Evolutionary conservation across 106 monocot species (phyloP).

Genomic region (Dendrobium huoshanense): DNA sequence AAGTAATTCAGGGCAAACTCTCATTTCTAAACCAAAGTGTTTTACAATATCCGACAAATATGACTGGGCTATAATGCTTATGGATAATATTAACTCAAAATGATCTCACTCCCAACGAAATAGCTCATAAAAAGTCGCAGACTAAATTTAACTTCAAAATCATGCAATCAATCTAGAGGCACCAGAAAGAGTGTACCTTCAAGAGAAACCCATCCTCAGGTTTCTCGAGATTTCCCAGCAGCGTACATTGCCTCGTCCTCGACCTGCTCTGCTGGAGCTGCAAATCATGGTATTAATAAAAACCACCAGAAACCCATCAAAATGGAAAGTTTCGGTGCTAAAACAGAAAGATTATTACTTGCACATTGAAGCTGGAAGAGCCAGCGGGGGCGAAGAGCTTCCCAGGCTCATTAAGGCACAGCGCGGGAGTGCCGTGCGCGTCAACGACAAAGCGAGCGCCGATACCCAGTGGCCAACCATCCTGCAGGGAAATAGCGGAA

Average conservation of each 20-base stretch:
- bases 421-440: constrained; percentile 49
- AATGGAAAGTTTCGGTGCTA: neutral
- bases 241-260: constrained; percentile 76
- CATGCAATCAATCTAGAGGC: neutral
- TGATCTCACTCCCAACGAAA: neutral
- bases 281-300: constrained; percentile 8
- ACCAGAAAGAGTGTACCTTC: constrained; percentile 32
- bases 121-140: neutral
- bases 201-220: constrained; percentile 40
- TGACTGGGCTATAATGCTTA: neutral
- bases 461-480: constrained; percentile 68
- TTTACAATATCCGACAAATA: neutral
- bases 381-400: constrained; percentile 20
- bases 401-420: constrained; percentile 46
- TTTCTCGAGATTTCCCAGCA: constrained; percentile 67
- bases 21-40: neutral
- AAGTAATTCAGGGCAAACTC: neutral
- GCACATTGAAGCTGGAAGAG: constrained; percentile 75
- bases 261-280: constrained; percentile 79
- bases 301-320: neutral
- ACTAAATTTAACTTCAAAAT: neutral
- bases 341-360: constrained; percentile 34
- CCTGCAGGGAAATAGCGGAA: constrained; percentile 35
- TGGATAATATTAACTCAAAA: neutral
- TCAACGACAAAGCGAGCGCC: constrained; percentile 88